Conservation (phyloP, 805 yeast species). For the Crinitomyces ghanaensis region DNA sequence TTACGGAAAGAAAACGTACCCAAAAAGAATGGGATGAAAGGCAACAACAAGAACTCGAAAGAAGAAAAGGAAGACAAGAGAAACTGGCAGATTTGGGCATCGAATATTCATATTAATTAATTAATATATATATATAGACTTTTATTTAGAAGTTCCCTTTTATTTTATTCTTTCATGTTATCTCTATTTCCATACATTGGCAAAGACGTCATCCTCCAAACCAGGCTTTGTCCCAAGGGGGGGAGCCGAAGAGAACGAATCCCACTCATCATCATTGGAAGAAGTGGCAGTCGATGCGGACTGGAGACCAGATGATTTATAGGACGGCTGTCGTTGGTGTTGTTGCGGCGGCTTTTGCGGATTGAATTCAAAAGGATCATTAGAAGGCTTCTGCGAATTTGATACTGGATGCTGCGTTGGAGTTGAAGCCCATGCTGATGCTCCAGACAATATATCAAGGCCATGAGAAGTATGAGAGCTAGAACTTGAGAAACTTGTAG, state of each 20-base stretch:
- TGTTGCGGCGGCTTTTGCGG: conserved; percentile 3
- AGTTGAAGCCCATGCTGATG: conserved; percentile 12
- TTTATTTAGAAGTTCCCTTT: not conserved
- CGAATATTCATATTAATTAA: conserved; percentile 28
- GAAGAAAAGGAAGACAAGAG: conserved; percentile 34
- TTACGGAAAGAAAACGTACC: conserved; percentile 48
- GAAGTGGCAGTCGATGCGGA: no score
- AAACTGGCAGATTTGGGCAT: conserved; percentile 49
- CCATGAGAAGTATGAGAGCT: not conserved
- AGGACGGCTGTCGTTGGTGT: not conserved
- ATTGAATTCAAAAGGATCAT: no score
- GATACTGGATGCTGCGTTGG: conserved; percentile 7
- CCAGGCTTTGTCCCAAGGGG: conserved; percentile 12
- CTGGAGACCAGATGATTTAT: no score
- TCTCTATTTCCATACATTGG: conserved; percentile 27
- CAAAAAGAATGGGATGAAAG: conserved; percentile 45
- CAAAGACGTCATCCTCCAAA: conserved; percentile 26
- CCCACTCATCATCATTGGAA: conserved; percentile 15
- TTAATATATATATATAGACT: not conserved
- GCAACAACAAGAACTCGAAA: conserved; percentile 34
- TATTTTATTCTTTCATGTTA: not conserved
- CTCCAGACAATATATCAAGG: not conserved
- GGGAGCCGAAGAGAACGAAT: conserved; percentile 14
- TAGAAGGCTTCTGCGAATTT: not conserved
- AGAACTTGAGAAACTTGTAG: not conserved